These are phyloP conservation scores for Colletotrichum eremochloae DNA, from an alignment of 2,329 filamentous ascomycete genomes.

Conservation along the genomic window DNA sequence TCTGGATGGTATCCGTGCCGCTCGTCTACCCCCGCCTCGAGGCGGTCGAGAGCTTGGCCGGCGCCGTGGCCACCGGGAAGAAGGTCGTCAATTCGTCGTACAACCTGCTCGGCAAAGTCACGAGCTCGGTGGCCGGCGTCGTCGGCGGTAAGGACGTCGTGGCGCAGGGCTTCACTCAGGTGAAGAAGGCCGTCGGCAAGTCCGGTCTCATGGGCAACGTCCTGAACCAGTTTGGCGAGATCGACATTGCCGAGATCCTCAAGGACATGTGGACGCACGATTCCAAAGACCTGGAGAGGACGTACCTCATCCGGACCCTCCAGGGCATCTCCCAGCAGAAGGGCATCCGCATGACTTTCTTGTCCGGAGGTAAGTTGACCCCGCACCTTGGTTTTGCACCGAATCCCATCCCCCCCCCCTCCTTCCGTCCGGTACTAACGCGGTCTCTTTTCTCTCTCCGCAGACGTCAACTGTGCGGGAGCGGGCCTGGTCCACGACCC, in stretches of 20 bases:
- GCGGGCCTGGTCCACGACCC: conserved; percentile 96
- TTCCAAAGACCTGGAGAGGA: conserved; percentile 95
- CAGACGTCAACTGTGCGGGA: conserved; percentile 89
- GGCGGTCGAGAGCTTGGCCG: conserved; percentile 89
- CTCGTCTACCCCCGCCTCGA: conserved; percentile 92
- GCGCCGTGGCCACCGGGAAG: conserved; percentile 94
- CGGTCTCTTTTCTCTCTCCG: not conserved
- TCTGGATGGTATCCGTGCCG: conserved; percentile 95
- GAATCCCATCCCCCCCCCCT: no score
- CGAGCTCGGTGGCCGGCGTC: conserved; percentile 93
- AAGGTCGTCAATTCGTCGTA: conserved; percentile 97
- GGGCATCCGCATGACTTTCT: conserved; percentile 94
- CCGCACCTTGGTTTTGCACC: conserved; percentile 2
- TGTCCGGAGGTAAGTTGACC: conserved; percentile 79
- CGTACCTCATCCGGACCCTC: conserved; percentile 94
- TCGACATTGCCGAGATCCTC: conserved; percentile 93
- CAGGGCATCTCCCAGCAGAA: conserved; percentile 97
- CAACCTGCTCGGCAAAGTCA: conserved; percentile 95
- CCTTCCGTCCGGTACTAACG: conserved; percentile 44
- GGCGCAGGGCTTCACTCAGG: conserved; percentile 90
- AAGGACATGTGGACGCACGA: conserved; percentile 99
- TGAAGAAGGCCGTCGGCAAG: conserved; percentile 97
- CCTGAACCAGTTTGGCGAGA: conserved; percentile 94
- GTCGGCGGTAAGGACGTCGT: conserved; percentile 96
- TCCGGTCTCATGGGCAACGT: conserved; percentile 95